Evolutionary conservation across 768 basidiomycete genomes (phyloP), one percentile per base, ranked within the genome.

Genomic region (Austroboletus festivus): DNA sequence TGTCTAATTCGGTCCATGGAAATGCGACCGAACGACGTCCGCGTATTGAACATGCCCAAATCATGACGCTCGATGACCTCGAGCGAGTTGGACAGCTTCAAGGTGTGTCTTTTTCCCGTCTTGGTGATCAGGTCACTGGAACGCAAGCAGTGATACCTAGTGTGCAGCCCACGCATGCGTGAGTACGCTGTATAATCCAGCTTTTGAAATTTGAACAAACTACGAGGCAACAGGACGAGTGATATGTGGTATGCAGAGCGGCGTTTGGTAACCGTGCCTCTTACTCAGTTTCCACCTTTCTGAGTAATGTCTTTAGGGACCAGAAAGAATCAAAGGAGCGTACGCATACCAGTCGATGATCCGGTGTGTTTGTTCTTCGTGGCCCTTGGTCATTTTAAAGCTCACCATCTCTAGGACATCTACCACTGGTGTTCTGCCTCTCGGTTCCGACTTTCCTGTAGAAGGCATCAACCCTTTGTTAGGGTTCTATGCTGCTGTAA

Each of bases 361-460:
- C 7, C 64, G 77, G 87, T 92, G 50, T 48, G 79, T 62, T n/a
- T 24, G 7, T 50, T 40, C 26, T 28, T 7, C 0, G 15, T 9
- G 0, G 46, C 5, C 20, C 5, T 9, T 42, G 44, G 35, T 28
- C 39, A 39, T 21, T 20, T 4, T 4, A 24, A 31, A 24, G 2
- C 19, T 30, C n/a, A 44, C 39, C 4, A 19, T 38, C 31, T 33
- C 1, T 23, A 85, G 81, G 50, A 64, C 65, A 3, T 85, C 86
- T 11, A 71, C 64, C 5, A 67, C 70, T n/a, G 67, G 75, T 0
- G 64, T 83, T 13, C 75, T 94, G 3, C 84, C 92, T 0, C 74
- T 97, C 2, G 94, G 95, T 3, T 91, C 92, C 3, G 94, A 97
- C 65, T 96, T 97, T 67, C 95, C 95, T 0, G 84, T 97, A 3